Conservation (phyloP, 129 eudicot genomes). For the Artemisia annua region DNA sequence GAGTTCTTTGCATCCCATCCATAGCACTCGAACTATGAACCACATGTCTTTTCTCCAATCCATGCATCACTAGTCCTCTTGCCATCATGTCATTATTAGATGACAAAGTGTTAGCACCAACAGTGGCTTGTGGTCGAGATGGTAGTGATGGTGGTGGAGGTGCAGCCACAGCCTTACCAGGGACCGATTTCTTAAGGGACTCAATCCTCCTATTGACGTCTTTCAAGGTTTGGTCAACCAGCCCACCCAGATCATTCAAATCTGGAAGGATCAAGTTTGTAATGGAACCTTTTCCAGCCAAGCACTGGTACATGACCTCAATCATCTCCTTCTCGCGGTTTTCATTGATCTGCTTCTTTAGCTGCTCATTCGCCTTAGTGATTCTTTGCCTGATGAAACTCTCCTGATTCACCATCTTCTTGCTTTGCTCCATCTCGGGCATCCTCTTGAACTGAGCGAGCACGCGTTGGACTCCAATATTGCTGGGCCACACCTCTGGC, state of each 20-base stretch:
- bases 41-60: slow-evolving; percentile 29
- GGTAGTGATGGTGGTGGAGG: slow-evolving; percentile 3
- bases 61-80: slow-evolving; percentile 24
- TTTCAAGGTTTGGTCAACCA: slow-evolving; percentile 45
- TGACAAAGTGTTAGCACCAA: slow-evolving; percentile 6
- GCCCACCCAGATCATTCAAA: slow-evolving; percentile 46
- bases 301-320: slow-evolving; percentile 51
- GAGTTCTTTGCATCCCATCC: slow-evolving; percentile 30
- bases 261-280: slow-evolving; percentile 41
- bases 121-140: slow-evolving; percentile 3
- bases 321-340: slow-evolving; percentile 58
- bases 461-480: slow-evolving; percentile 29
- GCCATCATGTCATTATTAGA: slow-evolving; percentile 19
- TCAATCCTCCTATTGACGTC: slow-evolving; percentile 41
- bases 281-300: slow-evolving; percentile 45
- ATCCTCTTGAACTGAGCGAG: slow-evolving; percentile 33
- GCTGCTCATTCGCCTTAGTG: slow-evolving; percentile 31
- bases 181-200: slow-evolving; percentile 27
- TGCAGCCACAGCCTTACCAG: slow-evolving; percentile 9
- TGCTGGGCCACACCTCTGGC: slow-evolving; percentile 42
- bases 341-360: slow-evolving; percentile 39
- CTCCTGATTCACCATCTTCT: slow-evolving; percentile 43
- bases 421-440: slow-evolving; percentile 48
- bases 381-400: slow-evolving; percentile 39
- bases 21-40: slow-evolving; percentile 20